Base-by-base conservation (phyloP, 176 grass and related monocot species). In the Phoenix roebelenii region DNA sequence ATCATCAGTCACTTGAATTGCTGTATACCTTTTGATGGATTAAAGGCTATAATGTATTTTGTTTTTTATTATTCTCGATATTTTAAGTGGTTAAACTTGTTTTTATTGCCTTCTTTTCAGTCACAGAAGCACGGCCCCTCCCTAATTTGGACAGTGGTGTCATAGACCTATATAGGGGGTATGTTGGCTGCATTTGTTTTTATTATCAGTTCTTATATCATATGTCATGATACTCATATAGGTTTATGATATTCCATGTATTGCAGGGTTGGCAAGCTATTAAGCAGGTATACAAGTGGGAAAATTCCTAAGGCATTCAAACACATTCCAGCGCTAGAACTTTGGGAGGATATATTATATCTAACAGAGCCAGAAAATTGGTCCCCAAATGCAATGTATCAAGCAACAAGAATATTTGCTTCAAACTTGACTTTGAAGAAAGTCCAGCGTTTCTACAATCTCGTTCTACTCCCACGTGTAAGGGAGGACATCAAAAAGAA, bases 311-410 rank as follows among this genome's bases (percentile, higher is more conserved):
- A 91, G 55, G 84, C 81, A 7, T 88, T 97, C 58, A 97, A 91
- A 70, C 81, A 78, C 57, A 88, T 97, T 61, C 93, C 80, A 1
- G 77, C 84, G 1, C 69, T 88, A 24, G 81, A 88, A 35, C 72
- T 77, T 50, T 97, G 93, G 84, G 65, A 80, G 44, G 84, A 97
- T 61, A 78, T 91, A 24, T 61, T 97, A 50, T 83, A 88, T 74
- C 25, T 97, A 61, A 97, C 87, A 7, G 78, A 91, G 63, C 93
- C 93, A 22, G 80, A 85, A 62, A 76, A 91, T 61, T 97, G 93
- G 87, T 97, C 93, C 10, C 86, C 93, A 35, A 88, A 85, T 49
- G 93, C 93, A 10, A 74, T 97, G 52, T 91, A 85, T 71, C 93
- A 97, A 65, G 87, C 93, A 23, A 97, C 87, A 48, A 79, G 70